Percentiles rank a stretch among this genome's conserved stretches.
Conservation (phyloP, 2,329 filamentous ascomycete genomes). For the Colletotrichum navitas region DNA sequence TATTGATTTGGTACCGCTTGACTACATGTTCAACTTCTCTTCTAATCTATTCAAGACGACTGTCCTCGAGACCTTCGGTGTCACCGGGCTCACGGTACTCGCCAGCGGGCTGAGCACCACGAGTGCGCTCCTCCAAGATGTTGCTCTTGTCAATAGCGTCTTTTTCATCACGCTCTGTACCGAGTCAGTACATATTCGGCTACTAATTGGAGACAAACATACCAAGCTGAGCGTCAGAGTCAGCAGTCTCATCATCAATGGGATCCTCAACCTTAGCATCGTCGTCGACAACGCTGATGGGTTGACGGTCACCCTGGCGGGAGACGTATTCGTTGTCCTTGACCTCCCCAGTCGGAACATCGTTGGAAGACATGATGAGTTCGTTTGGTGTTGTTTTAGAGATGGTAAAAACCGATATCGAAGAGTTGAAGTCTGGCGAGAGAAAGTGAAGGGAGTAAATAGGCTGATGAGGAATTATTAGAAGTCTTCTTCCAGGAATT, state of each 20-base stretch:
- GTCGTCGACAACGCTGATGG: conserved; percentile 52
- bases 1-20: not conserved
- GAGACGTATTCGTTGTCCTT: conserved; percentile 49
- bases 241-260: conserved; percentile 48
- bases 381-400: not conserved
- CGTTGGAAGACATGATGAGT: conserved; percentile 30
- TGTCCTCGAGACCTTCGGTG: conserved; percentile 46
- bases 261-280: conserved; percentile 50
- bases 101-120: conserved; percentile 47
- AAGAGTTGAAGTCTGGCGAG: not conserved
- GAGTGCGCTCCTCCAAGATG: conserved; percentile 53
- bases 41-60: not conserved
- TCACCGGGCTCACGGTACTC: conserved; percentile 53
- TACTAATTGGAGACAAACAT: conserved; percentile 2
- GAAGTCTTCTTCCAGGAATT: fast-evolving
- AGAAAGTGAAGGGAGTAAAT: too few relatives aligned
- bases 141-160: conserved; percentile 55
- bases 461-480: fast-evolving
- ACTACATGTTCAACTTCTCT: fast-evolving
- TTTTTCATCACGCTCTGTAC: conserved; percentile 51
- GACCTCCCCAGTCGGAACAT: conserved; percentile 20
- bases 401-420: not conserved
- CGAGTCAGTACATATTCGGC: fast-evolving
- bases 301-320: conserved; percentile 48
- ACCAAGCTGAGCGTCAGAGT: conserved; percentile 54